Percentiles rank a stretch among this genome's conserved stretches.
Evolutionary conservation across 495 filamentous ascomycete species (phyloP).

Genomic region (Annulohypoxylon nitens): DNA sequence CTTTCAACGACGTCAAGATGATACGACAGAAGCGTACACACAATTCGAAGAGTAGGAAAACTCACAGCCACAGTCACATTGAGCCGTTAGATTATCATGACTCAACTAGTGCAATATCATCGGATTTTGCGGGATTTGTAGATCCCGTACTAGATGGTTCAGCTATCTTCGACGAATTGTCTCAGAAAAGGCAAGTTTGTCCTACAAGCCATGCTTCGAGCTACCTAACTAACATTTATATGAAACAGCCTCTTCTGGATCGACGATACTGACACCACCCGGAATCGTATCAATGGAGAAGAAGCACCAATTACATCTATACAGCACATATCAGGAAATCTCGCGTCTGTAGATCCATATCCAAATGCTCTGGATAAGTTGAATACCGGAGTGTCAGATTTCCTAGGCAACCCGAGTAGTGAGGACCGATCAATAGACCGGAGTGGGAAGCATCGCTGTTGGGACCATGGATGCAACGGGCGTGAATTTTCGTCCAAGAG

Average conservation of each 20-base stretch:
- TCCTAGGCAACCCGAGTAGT: slow-evolving; percentile 35
- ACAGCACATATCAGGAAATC: slow-evolving; percentile 45
- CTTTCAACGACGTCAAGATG: slow-evolving; percentile 30
- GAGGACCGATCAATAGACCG: slow-evolving; percentile 32
- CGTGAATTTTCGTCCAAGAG: slow-evolving; percentile 96
- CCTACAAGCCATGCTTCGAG: neutral
- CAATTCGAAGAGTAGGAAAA: slow-evolving; percentile 34
- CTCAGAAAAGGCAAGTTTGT: slow-evolving; percentile 41
- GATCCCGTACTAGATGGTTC: slow-evolving; percentile 41
- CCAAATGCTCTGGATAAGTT: slow-evolving; percentile 43
- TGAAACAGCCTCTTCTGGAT: slow-evolving; percentile 41
- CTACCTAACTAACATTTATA: slow-evolving; percentile 23
- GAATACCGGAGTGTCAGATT: slow-evolving; percentile 41
- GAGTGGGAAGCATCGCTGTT: slow-evolving; percentile 83
- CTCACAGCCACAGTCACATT: slow-evolving; percentile 19
- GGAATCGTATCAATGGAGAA: slow-evolving; percentile 48
- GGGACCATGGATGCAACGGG: slow-evolving; percentile 95
- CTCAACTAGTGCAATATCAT: slow-evolving; percentile 11
- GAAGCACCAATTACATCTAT: slow-evolving; percentile 41
- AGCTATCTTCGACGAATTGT: slow-evolving; percentile 45
- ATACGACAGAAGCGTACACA: slow-evolving; percentile 42
- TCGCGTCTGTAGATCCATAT: slow-evolving; percentile 31
- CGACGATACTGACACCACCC: slow-evolving; percentile 43
- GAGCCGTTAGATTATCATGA: slow-evolving; percentile 26
- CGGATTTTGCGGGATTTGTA: slow-evolving; percentile 40